Conservation (phyloP, 192 early-diverging fungal species). For the Rhizoclosmatium globosum region DNA sequence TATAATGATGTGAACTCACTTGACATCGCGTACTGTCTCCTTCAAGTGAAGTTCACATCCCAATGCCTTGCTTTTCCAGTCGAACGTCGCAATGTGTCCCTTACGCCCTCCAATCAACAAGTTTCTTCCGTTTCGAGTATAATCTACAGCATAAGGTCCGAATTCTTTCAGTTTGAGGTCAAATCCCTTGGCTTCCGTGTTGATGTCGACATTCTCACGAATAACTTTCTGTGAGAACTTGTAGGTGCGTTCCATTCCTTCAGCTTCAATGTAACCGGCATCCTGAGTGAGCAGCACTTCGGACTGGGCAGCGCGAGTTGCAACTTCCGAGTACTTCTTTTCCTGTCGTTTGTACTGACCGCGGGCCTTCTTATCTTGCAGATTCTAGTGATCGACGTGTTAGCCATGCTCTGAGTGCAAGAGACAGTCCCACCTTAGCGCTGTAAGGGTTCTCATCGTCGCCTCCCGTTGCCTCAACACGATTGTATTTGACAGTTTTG, state of each 20-base stretch:
- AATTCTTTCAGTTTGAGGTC: slow-evolving; percentile 81
- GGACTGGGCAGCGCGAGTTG: slow-evolving; percentile 73
- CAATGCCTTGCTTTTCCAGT: slow-evolving; percentile 86
- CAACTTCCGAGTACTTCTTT: slow-evolving; percentile 71
- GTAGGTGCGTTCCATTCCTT: slow-evolving; percentile 89
- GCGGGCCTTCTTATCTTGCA: slow-evolving; percentile 75
- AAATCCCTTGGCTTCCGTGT: slow-evolving; percentile 78
- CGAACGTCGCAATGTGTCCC: slow-evolving; percentile 91
- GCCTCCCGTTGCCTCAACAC: neutral
- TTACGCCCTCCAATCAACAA: slow-evolving; percentile 55
- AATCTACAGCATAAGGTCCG: slow-evolving; percentile 90
- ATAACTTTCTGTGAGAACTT: slow-evolving; percentile 80
- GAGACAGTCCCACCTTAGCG: neutral
- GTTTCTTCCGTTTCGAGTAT: slow-evolving; percentile 84
- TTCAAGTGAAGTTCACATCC: slow-evolving; percentile 84
- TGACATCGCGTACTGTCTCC: slow-evolving; percentile 90
- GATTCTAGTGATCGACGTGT: neutral
- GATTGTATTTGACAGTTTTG: neutral
- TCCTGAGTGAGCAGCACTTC: slow-evolving; percentile 82
- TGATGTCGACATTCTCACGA: slow-evolving; percentile 73
- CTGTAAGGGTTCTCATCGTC: neutral
- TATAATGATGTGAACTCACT: slow-evolving; percentile 49
- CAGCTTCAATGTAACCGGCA: slow-evolving; percentile 83
- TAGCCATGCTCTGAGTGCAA: neutral
- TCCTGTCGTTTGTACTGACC: slow-evolving; percentile 67